These are phyloP conservation scores for Martiniozyma asiatica DNA, from an alignment of 1,139 yeast genomes.

Conservation along the genomic window DNA sequence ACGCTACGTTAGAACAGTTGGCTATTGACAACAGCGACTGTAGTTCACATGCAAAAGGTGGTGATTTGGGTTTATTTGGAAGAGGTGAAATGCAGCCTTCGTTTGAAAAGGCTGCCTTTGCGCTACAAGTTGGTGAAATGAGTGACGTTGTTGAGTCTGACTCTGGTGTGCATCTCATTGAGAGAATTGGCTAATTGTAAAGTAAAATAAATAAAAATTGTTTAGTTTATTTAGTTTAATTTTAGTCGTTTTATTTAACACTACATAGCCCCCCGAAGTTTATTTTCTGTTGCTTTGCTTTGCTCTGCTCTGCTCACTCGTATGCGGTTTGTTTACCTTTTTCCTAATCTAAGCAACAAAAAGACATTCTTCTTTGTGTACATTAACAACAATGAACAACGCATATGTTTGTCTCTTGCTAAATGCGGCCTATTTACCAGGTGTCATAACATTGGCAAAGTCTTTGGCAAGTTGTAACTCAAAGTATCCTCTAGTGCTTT, in stretches of 20 bases:
- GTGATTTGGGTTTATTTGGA: slow-evolving; percentile 84
- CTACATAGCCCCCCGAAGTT: too few species aligned
- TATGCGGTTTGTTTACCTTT: too few species aligned
- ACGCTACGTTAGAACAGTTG: slow-evolving; percentile 52
- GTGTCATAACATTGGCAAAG: slow-evolving; percentile 54
- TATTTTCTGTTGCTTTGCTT: too few species aligned
- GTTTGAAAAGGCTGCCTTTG: slow-evolving; percentile 82
- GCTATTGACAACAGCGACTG: slow-evolving; percentile 86
- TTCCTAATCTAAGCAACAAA: too few species aligned
- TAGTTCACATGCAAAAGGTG: slow-evolving; percentile 74
- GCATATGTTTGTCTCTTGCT: slow-evolving; percentile 63
- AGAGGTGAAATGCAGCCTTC: slow-evolving; percentile 91
- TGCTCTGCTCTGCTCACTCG: too few species aligned
- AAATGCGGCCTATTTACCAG: slow-evolving; percentile 59
- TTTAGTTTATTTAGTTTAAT: too few species aligned
- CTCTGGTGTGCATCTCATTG: slow-evolving; percentile 82
- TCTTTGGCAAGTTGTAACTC: slow-evolving; percentile 19
- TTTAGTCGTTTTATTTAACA: too few species aligned
- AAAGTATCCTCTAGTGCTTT: slow-evolving; percentile 13
- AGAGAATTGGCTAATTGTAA: slow-evolving; percentile 55
- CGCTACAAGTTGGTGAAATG: slow-evolving; percentile 68
- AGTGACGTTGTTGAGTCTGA: slow-evolving; percentile 80
- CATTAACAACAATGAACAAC: too few species aligned
- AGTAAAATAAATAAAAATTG: too few species aligned
- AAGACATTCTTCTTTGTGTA: too few species aligned